These are phyloP conservation scores for Westerdykella ornata DNA, from an alignment of 2,329 filamentous ascomycete species.

Conservation along the genomic window DNA sequence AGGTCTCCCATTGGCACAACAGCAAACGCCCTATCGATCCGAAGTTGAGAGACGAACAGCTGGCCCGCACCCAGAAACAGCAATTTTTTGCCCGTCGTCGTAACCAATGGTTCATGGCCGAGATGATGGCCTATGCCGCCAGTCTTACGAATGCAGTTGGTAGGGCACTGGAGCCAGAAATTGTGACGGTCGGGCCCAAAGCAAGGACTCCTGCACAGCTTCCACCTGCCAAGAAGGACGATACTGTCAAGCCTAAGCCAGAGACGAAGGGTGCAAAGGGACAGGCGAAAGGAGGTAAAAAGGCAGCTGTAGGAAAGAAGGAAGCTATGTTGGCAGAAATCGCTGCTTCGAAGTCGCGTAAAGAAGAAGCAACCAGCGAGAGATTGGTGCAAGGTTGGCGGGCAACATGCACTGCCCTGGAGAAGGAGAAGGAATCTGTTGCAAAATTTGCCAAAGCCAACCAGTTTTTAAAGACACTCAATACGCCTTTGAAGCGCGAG, in stretches of 20 bases:
- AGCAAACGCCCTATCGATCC: constrained; percentile 47
- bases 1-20: constrained; percentile 58
- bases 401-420: constrained; percentile 41
- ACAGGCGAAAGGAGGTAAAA: constrained; percentile 20
- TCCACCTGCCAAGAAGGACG: constrained; percentile 12
- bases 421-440: constrained; percentile 41
- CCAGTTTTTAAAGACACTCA: constrained; percentile 43
- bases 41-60: constrained; percentile 27
- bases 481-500: constrained; percentile 34
- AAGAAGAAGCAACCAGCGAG: constrained; percentile 37
- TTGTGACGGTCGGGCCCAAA: constrained; percentile 47
- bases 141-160: constrained; percentile 61
- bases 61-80: constrained; percentile 29
- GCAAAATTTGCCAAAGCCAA: constrained; percentile 46
- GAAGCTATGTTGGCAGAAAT: constrained; percentile 42
- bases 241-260: constrained; percentile 17
- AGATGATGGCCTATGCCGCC: constrained; percentile 62
- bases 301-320: constrained; percentile 34
- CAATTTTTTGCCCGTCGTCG: constrained; percentile 39
- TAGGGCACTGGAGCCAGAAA: constrained; percentile 58
- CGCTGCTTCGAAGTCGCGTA: constrained; percentile 38
- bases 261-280: constrained; percentile 8
- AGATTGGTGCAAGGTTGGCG: constrained; percentile 44
- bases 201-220: constrained; percentile 5
- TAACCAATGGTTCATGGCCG: constrained; percentile 61